Conservation (phyloP, 2,329 filamentous ascomycete species). For the Neofusicoccum cordaticola region DNA sequence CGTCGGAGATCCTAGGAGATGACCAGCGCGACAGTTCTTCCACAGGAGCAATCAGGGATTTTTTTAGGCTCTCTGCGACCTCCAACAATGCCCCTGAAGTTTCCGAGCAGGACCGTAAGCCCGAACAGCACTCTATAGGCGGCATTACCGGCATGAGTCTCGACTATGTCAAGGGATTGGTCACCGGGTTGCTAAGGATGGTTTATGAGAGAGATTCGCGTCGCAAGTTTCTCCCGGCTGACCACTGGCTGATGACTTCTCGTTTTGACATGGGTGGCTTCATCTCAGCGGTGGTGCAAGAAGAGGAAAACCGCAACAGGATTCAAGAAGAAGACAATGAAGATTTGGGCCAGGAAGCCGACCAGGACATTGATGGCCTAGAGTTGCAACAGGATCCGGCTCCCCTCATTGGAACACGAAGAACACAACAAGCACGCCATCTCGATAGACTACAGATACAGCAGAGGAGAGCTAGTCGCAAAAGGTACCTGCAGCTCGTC, state of each 20-base stretch:
- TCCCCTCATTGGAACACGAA: conserved; percentile 52
- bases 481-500: conserved; percentile 68
- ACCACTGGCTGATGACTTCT: conserved; percentile 92
- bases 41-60: conserved; percentile 39
- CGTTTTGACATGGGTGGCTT: conserved; percentile 86
- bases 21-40: conserved; percentile 47
- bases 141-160: conserved; percentile 71
- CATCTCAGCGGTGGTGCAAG: conserved; percentile 77
- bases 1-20: conserved; percentile 58
- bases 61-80: conserved; percentile 28
- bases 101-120: conserved; percentile 26
- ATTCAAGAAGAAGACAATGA: conserved; percentile 63
- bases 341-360: conserved; percentile 45
- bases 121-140: conserved; percentile 48
- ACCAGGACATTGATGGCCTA: conserved; percentile 35
- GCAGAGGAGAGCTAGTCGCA: conserved; percentile 65
- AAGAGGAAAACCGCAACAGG: conserved; percentile 75
- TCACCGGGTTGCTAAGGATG: conserved; percentile 78
- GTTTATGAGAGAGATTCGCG: conserved; percentile 92
- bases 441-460: conserved; percentile 62
- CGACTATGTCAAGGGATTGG: conserved; percentile 73
- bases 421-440: conserved; percentile 60
- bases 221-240: conserved; percentile 74
- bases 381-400: conserved; percentile 20
- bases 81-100: conserved; percentile 9